Evolutionary conservation across 345 rosid genomes (phyloP).

Genomic region (Eutrema yunnanense): DNA sequence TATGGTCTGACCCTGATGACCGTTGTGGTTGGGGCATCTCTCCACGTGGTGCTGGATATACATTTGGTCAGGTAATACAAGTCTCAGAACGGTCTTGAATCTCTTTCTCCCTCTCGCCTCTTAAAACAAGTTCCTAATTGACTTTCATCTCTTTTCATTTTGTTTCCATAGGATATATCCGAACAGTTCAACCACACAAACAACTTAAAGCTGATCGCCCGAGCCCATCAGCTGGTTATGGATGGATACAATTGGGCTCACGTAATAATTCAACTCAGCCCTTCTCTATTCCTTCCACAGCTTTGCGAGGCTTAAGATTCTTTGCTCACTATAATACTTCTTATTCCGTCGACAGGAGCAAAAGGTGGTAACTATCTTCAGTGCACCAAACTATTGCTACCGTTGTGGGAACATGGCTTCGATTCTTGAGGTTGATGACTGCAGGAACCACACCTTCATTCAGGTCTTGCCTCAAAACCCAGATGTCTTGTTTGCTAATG

Average conservation of each 20-base stretch:
- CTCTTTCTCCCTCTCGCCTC: background rate
- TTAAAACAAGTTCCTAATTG: background rate
- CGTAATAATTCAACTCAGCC: conserved; percentile 37
- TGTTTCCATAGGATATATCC: conserved; percentile 70
- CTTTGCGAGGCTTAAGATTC: background rate
- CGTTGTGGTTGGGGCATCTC: conserved; percentile 98
- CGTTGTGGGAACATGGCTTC: conserved; percentile 99
- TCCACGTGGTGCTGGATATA: conserved; percentile 96
- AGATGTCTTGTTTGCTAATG: background rate
- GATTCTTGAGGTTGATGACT: conserved; percentile 88
- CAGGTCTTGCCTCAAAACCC: conserved; percentile 48
- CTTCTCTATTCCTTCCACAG: background rate
- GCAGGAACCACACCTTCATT: conserved; percentile 89
- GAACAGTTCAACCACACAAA: conserved; percentile 94
- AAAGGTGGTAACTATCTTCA: conserved; percentile 94
- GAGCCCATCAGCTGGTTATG: conserved; percentile 97
- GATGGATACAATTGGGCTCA: conserved; percentile 99
- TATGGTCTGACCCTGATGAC: conserved; percentile 98
- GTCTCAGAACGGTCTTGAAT: background rate
- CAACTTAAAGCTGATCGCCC: conserved; percentile 80
- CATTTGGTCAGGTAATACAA: conserved; percentile 81
- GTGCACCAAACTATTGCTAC: conserved; percentile 94
- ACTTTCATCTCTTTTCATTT: background rate
- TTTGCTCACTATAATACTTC: background rate
- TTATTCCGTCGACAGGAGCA: conserved; percentile 54